Evolutionary conservation across 1,139 yeast genomes (phyloP), one percentile per base, ranked within the genome.

Genomic region (Sugiyamaella novakii): DNA sequence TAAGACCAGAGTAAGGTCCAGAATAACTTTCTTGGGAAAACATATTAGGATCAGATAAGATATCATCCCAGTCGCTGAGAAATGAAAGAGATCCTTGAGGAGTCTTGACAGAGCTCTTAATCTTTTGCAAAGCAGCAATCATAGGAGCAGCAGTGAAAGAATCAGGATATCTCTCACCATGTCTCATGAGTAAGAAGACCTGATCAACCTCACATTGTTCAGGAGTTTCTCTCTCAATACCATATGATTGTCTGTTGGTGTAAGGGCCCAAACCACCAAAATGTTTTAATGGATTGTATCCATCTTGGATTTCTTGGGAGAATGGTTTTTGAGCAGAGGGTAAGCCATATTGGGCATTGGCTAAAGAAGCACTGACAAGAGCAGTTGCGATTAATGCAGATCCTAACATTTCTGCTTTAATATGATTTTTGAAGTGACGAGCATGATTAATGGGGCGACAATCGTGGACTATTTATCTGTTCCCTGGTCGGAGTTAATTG

Each of bases 141-240:
- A 58, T 54, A 25, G 47, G 52, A 11, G 39, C 50, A 30, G 53
- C 61, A 41, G 50, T 55, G 43, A 49, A 30, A 24, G 52, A 43
- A 24, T 59, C 63, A 14, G 87, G 88, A 62, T 73, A 84, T 59
- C 92, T 71, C 61, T 83, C 89, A n/a, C 91, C 92, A 59, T 85
- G 92, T 62, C 92, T 77, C 51, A 77, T 73, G 44, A 80, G 67
- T 53, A 80, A 66, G 55, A 80, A 82, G n/a, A 83, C 86, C 63
- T 82, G 88, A 53, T 81, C 82, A 43, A 83, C 72, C 7, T 69
- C 63, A 61, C 87, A 79, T 43, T 73, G 72, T 2, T 63, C 70
- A 7, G 89, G 88, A 1, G 68, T 57, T 21, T 67, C 70, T 6
- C 69, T 61, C 41, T 65, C 61, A 39, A 77, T 66, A 5, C 80